A percentile compares a stretch with the other conserved stretches of the same genome.
Evolutionary conservation across 2,329 filamentous ascomycete genomes (phyloP).

Genomic region (Exophiala alcalophila): DNA sequence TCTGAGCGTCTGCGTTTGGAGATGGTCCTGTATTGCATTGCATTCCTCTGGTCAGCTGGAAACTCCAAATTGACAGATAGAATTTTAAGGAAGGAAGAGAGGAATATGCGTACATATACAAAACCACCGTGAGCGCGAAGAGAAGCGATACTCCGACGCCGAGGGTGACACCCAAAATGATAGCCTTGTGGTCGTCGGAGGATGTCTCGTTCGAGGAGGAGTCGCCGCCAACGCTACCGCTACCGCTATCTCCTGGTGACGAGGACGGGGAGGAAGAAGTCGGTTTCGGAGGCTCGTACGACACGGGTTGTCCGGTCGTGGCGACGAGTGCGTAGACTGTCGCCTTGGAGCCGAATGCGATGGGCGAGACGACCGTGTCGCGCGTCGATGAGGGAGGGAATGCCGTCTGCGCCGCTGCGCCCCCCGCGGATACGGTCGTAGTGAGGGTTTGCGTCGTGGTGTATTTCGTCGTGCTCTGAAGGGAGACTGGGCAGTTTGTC

Average conservation of each 20-base stretch:
- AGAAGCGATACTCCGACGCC: constrained; percentile 3
- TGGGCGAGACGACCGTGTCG: neutral
- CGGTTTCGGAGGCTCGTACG: neutral
- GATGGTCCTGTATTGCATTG: too few relatives aligned
- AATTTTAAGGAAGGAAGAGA: too few relatives aligned
- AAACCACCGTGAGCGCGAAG: too few relatives aligned
- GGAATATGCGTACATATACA: too few relatives aligned
- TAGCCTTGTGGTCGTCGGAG: neutral
- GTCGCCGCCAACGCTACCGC: neutral
- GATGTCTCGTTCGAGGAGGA: too few relatives aligned
- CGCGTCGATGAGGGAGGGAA: neutral
- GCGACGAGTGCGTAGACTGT: constrained; percentile 1
- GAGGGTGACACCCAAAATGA: neutral
- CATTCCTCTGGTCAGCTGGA: too few relatives aligned
- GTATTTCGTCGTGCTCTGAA: neutral
- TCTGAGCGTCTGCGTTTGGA: too few relatives aligned
- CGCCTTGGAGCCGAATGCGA: neutral
- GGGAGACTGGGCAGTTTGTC: constrained; percentile 3
- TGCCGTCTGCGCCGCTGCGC: neutral
- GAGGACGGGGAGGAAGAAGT: neutral
- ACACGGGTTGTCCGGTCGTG: neutral
- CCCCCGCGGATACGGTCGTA: neutral
- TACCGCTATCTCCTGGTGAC: neutral
- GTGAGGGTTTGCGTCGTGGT: neutral
- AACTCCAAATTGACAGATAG: too few relatives aligned